Evolutionary conservation across 768 basidiomycete species (phyloP), one percentile per base, ranked within the genome.

Genomic region (Mycena galericulata): DNA sequence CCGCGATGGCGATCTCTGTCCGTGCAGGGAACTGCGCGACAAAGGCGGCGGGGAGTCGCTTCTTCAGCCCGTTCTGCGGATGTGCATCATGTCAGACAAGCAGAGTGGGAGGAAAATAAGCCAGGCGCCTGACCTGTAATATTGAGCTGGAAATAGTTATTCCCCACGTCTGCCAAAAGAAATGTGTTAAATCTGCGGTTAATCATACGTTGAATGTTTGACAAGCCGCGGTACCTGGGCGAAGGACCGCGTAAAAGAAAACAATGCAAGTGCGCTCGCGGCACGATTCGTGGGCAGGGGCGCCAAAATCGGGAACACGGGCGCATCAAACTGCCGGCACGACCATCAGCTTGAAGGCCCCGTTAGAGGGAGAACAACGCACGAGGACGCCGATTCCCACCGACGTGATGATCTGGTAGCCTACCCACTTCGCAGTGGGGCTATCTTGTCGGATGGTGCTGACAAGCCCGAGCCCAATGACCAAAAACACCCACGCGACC

Each of bases 31-130:
- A 67, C 50, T 55, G 58, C 3, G 58, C 51, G 59, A 62, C 66
- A 26, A 67, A 68, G 2, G 22, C 67, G 3, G 61, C 38, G 22
- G 67, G 67, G 17, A 69, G 49, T 2, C 53, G 59, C 22, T 38
- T 46, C 11, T 74, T 64, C 12, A 88, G 80, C 67, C 80, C 62
- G 74, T 85, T 87, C 67, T 85, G 43, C n/a, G n/a, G n/a, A n/a
- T n/a, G n/a, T n/a, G n/a, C n/a, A n/a, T 10, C n/a, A 14, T 17
- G 58, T 36, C 2, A 30, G 36, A 38, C 6, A 15, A 18, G 26
- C 12, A 3, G 24, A 20, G 20, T 4, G 17, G 18, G 51, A 22
- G n/a, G 3, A n/a, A n/a, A n/a, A n/a, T n/a, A 11, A 2, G 20
- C 26, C 24, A 2, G 2, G 40, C 14, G 3, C 32, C 64, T n/a